These are phyloP conservation scores for Vanrija sp. DNA, from an alignment of 1,284 basidiomycete species.

Conservation along the genomic window DNA sequence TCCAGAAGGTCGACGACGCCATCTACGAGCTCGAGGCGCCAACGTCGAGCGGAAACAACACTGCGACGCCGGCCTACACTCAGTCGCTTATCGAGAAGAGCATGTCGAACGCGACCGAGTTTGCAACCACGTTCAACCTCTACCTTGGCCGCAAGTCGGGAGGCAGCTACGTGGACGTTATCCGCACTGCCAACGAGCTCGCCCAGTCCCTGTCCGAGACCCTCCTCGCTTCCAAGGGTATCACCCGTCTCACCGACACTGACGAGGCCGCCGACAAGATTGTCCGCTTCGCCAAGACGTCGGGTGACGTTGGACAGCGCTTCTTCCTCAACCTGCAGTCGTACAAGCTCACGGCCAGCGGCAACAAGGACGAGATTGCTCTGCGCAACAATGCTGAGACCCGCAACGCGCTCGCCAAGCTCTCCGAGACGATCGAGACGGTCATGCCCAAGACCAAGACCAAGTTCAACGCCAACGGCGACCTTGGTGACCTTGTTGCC, in stretches of 20 bases:
- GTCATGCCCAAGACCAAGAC: constrained; percentile 82
- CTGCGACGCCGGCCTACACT: constrained; percentile 95
- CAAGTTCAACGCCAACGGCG: constrained; percentile 73
- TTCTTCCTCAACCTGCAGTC: constrained; percentile 96
- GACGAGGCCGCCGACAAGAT: constrained; percentile 92
- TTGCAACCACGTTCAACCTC: constrained; percentile 89
- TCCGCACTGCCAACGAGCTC: constrained; percentile 94
- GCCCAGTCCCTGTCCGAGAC: constrained; percentile 91
- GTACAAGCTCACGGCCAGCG: constrained; percentile 74
- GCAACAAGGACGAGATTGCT: constrained; percentile 80
- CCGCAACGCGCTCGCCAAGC: constrained; percentile 71
- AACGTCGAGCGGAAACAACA: constrained; percentile 86
- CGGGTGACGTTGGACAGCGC: constrained; percentile 82
- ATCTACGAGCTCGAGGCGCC: constrained; percentile 97
- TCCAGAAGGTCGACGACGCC: constrained; percentile 93
- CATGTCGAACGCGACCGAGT: constrained; percentile 88
- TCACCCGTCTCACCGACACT: constrained; percentile 84
- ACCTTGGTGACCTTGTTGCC: constrained; percentile 95
- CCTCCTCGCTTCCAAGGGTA: constrained; percentile 87
- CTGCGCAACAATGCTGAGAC: constrained; percentile 86
- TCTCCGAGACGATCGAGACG: constrained; percentile 82
- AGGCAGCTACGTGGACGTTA: constrained; percentile 89
- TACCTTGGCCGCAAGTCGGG: constrained; percentile 84
- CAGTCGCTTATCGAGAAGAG: constrained; percentile 98
- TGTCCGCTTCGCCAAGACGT: constrained; percentile 72